phyloP scores from a whole-genome alignment of 2,329 filamentous ascomycete genomes.

The Calonectria pseudoreteaudii region DNA sequence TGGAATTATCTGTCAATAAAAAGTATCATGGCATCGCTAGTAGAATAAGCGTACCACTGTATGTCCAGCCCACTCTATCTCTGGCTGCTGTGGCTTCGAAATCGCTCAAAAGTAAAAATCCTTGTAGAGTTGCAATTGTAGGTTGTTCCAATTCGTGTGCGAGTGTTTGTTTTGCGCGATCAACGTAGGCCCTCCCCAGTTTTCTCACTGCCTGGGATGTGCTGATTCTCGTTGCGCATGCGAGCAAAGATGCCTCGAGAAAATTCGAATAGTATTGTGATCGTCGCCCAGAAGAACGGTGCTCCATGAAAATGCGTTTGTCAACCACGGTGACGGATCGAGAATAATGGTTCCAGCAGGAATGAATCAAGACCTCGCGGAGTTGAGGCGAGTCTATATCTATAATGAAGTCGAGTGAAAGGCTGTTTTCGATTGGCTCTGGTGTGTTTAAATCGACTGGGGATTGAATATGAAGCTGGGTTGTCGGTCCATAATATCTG shows the following conservation, averaged over 20 bases:
- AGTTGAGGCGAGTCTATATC: slow-evolving; percentile 9
- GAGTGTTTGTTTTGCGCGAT: slow-evolving; percentile 1
- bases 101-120: slow-evolving; percentile 6
- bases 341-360: slow-evolving; percentile 3
- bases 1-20: neutral
- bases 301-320: neutral
- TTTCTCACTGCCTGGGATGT: slow-evolving; percentile 6
- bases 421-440: neutral
- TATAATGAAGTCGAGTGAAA: neutral
- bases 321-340: slow-evolving; percentile 2
- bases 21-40: accelerated
- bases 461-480: slow-evolving; percentile 13
- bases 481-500: slow-evolving; percentile 12
- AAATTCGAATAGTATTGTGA: slow-evolving; percentile 14
- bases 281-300: neutral
- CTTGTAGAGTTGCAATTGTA: slow-evolving; percentile 1
- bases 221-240: slow-evolving; percentile 10
- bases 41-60: neutral
- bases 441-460: neutral
- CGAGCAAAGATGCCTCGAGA: neutral
- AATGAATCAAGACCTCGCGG: neutral
- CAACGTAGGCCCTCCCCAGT: slow-evolving; percentile 3
- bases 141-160: slow-evolving; percentile 7
- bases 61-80: slow-evolving; percentile 13
- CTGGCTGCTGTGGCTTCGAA: slow-evolving; percentile 12